These are phyloP conservation scores for Pestalotiopsis sp. DNA, from an alignment of 2,329 filamentous ascomycete genomes.

Conservation along the genomic window DNA sequence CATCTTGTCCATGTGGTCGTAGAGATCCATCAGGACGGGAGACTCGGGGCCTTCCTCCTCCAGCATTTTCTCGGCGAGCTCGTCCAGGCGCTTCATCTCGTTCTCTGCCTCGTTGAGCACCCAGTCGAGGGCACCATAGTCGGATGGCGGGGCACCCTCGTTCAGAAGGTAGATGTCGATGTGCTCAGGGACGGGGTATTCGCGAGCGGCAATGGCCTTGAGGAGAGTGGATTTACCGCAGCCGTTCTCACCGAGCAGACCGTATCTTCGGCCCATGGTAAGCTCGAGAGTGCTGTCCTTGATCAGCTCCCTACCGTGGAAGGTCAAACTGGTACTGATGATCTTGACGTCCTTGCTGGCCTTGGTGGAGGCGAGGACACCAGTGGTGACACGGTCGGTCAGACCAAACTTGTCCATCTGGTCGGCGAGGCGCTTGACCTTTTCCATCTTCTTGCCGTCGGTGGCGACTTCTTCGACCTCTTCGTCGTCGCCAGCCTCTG, in stretches of 20 bases:
- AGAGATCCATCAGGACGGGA: slow-evolving; percentile 88
- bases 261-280: slow-evolving; percentile 90
- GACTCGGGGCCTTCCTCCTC: slow-evolving; percentile 92
- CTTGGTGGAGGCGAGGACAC: slow-evolving; percentile 84
- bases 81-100: slow-evolving; percentile 89
- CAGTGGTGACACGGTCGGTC: slow-evolving; percentile 96
- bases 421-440: slow-evolving; percentile 82
- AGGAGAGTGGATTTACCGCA: slow-evolving; percentile 98
- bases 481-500: slow-evolving; percentile 70
- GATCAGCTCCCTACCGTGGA: slow-evolving; percentile 96
- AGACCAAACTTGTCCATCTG: slow-evolving; percentile 97
- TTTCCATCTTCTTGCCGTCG: slow-evolving; percentile 72
- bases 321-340: slow-evolving; percentile 88
- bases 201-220: slow-evolving; percentile 90
- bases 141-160: slow-evolving; percentile 88
- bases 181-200: slow-evolving; percentile 94
- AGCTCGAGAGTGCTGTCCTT: slow-evolving; percentile 93
- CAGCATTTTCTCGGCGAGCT: slow-evolving; percentile 83
- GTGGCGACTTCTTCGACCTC: slow-evolving; percentile 73
- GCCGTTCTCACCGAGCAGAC: slow-evolving; percentile 96
- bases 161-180: slow-evolving; percentile 98
- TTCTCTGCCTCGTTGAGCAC: slow-evolving; percentile 88
- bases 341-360: slow-evolving; percentile 96
- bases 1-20: slow-evolving; percentile 99
- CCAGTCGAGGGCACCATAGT: slow-evolving; percentile 94